Base-by-base conservation (phyloP, 1,284 basidiomycete species). In the Coniophora puteana region DNA sequence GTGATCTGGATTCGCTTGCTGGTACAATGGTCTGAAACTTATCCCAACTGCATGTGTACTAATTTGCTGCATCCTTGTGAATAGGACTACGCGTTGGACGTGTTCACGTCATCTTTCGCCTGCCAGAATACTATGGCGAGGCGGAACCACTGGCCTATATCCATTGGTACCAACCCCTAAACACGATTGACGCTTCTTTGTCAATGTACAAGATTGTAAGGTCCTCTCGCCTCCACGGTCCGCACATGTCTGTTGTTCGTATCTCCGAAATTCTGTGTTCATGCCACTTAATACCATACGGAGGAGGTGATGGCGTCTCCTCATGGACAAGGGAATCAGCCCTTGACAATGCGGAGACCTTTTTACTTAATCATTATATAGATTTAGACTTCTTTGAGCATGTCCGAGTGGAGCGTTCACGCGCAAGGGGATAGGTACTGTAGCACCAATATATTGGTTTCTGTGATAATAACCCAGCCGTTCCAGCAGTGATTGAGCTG, bases 131-230 rank as follows among this genome's bases (percentile, higher is more conserved):
- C 10, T 43, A 48, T 27, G 47, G 53, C 13, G 37, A 43, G 17
- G 39, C 38, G 6, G 47, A 44, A 22, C 50, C 43, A 1, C 46
- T 58, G 3, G 49, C 50, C 11, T 55, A 57, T 28, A 33, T 58
- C 24, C 48, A 58, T 32, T 55, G 53, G 52, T 55, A 55, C 44
- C 57, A 43, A 4, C 48, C 49, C 4, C 42, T 58, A n/a, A 21
- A 46, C 11, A 24, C 31, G 8, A 50, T 50, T 5, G 47, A 56
- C 20, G 31, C 40, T n/a, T 26, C 29, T 11, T 40, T 41, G 14
- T 43, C 43, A 16, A 50, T 54, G 45, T 31, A 50, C 25, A 18
- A 17, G 3, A 34, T 53, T 17, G 38, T 23, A 10, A 42, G 40
- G 8, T 51, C 48, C 1, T 52, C 46, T 16, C 43, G 38, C 8